These are phyloP conservation scores for Clarireedia sp. DNA, from an alignment of 2,329 filamentous ascomycete genomes.

Conservation along the genomic window DNA sequence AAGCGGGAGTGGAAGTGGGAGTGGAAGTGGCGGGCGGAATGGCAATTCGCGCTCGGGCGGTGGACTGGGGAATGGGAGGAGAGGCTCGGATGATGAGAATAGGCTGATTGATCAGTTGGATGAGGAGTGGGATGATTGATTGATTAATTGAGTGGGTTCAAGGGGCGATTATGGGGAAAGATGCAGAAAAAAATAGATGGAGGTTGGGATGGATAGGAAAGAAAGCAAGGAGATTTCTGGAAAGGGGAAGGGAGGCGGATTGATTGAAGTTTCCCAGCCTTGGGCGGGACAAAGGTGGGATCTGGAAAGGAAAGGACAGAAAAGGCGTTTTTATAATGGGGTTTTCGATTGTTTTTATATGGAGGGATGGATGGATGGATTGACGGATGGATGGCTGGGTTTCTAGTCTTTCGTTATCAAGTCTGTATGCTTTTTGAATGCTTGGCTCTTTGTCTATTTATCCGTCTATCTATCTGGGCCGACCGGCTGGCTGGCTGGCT, in stretches of 20 bases:
- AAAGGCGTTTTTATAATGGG: background rate
- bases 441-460: background rate
- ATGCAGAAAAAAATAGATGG: background rate
- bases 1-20: conserved; percentile 33
- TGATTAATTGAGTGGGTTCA: conserved; percentile 12
- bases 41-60: conserved; percentile 11
- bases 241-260: too few species aligned
- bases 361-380: background rate
- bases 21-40: background rate
- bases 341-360: background rate
- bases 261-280: background rate
- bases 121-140: conserved; percentile 86
- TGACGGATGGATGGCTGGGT: background rate
- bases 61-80: conserved; percentile 1
- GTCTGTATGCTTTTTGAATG: background rate
- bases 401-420: background rate
- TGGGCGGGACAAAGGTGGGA: background rate
- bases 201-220: background rate
- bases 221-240: too few species aligned
- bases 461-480: background rate
- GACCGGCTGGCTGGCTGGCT: too few species aligned
- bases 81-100: conserved; percentile 69
- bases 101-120: conserved; percentile 90
- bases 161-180: background rate
- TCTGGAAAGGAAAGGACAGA: background rate